Evolutionary conservation across 257 asterid genomes (phyloP).

Genomic region (Petrea volubilis): DNA sequence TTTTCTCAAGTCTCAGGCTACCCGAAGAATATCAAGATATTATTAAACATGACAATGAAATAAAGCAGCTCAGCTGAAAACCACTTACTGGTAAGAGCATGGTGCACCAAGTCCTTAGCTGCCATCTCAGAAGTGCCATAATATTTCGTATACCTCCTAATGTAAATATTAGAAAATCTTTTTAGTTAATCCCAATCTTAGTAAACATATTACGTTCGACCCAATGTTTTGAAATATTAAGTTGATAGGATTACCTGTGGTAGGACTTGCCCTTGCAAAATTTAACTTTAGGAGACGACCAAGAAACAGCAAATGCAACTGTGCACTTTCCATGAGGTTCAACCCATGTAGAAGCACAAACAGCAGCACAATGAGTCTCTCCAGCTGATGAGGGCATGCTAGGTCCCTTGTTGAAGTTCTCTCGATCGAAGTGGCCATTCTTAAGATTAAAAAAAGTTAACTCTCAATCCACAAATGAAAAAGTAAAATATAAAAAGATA

Average conservation of each 20-base stretch:
- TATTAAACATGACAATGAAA: neutral
- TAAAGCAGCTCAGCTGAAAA: constrained; percentile 15
- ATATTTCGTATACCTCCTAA: constrained; percentile 93
- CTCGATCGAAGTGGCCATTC: constrained; percentile 94
- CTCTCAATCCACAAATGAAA: neutral
- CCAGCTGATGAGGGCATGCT: constrained; percentile 93
- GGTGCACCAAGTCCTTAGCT: constrained; percentile 87
- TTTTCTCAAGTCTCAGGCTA: neutral
- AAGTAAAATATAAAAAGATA: neutral
- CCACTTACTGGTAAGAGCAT: constrained; percentile 87
- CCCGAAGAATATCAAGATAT: neutral
- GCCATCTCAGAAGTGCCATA: constrained; percentile 89
- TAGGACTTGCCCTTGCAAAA: constrained; percentile 94
- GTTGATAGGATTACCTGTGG: constrained; percentile 57
- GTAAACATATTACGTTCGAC: neutral
- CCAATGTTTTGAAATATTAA: neutral
- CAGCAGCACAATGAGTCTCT: constrained; percentile 95
- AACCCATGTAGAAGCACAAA: constrained; percentile 95
- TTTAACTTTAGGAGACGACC: constrained; percentile 97
- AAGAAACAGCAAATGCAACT: constrained; percentile 83
- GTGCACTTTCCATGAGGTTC: constrained; percentile 98
- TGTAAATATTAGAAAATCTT: too few species aligned
- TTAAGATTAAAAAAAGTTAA: constrained; percentile 30
- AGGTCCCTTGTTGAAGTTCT: constrained; percentile 70
- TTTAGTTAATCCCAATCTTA: too few species aligned